Conservation (phyloP, 75 land plant genomes). For the Ceratopteris richardii region DNA sequence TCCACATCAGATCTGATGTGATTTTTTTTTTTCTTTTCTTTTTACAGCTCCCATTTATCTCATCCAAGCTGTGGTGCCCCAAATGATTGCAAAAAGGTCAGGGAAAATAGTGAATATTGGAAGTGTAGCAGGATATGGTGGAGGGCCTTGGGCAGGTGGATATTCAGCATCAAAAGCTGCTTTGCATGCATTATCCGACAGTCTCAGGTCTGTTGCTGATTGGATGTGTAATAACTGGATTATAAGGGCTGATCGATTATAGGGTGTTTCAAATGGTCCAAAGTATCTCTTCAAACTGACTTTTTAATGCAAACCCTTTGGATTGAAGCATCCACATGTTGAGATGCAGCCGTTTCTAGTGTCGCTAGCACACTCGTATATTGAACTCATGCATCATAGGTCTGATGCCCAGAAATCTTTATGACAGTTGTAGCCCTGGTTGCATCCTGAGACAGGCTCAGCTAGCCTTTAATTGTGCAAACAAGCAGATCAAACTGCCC, state of each 20-base stretch:
- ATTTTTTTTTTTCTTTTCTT: neutral
- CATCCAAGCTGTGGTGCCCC: constrained; percentile 84
- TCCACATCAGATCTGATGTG: neutral
- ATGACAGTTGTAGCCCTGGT: too few species aligned
- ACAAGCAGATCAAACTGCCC: too few species aligned
- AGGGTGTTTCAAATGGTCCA: neutral
- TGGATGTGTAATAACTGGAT: neutral
- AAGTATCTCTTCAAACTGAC: neutral
- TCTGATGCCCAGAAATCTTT: too few species aligned
- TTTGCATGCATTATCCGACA: constrained; percentile 68
- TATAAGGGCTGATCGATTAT: neutral
- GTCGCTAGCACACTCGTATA: too few species aligned
- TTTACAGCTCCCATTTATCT: constrained; percentile 54
- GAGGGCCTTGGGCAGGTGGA: constrained; percentile 80
- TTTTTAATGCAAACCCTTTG: too few species aligned
- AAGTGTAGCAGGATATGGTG: constrained; percentile 55
- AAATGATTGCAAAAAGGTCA: constrained; percentile 63
- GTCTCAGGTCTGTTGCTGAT: constrained; percentile 49
- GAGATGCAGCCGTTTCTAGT: too few species aligned
- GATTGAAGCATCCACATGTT: too few species aligned
- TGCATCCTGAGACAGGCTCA: too few species aligned
- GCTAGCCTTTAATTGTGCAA: too few species aligned
- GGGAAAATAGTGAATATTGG: constrained; percentile 93
- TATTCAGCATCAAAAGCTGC: constrained; percentile 94
- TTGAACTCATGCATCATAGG: too few species aligned